Percentiles rank a stretch among this genome's conserved stretches.
Conservation (phyloP, 345 rosid species). For the Hirschfeldia incana region DNA sequence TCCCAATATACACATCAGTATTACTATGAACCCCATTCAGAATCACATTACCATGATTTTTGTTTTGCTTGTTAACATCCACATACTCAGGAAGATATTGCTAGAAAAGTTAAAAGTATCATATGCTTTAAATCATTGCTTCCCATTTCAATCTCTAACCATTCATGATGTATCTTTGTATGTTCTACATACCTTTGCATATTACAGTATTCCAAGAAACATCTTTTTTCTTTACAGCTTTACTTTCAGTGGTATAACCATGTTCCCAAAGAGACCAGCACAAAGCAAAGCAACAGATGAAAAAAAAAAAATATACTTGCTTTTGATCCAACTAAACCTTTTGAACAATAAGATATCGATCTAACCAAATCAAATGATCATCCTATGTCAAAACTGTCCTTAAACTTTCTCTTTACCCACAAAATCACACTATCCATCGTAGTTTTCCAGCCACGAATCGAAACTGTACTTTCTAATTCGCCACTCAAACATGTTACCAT, state of each 20-base stretch:
- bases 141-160: too few species aligned
- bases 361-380: neutral
- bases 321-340: constrained; percentile 16
- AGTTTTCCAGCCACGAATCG: neutral
- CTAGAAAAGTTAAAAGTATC: too few species aligned
- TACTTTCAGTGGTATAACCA: too few species aligned
- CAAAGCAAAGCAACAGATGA: neutral
- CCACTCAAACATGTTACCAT: too few species aligned
- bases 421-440: constrained; percentile 2
- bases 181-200: too few species aligned
- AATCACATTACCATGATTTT: too few species aligned
- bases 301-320: constrained; percentile 17
- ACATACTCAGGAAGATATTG: neutral
- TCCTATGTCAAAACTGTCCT: constrained; percentile 10
- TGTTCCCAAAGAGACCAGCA: too few species aligned
- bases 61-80: too few species aligned
- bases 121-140: too few species aligned
- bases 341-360: constrained; percentile 9
- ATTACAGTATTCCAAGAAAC: too few species aligned
- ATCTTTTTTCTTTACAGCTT: too few species aligned
- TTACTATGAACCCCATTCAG: neutral
- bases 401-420: constrained; percentile 21
- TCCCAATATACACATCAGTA: neutral
- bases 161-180: too few species aligned
- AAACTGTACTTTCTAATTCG: constrained; percentile 1